Conservation (phyloP, 352 stramenopile species). For the Albugo laibachii region DNA sequence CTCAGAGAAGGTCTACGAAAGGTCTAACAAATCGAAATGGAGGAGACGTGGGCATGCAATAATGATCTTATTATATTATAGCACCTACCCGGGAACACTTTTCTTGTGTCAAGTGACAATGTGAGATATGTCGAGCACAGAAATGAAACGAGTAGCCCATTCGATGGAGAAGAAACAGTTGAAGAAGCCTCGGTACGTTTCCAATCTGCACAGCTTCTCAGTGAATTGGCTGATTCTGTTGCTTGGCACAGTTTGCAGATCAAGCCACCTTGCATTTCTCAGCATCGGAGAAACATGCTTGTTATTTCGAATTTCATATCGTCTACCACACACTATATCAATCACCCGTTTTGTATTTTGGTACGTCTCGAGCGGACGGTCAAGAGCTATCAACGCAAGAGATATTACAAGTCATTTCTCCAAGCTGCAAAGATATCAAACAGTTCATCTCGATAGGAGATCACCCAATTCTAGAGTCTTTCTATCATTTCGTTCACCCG, state of each 20-base stretch:
- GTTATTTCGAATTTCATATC: constrained; percentile 63
- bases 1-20: too few species aligned
- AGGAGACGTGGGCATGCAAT: too few species aligned
- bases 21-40: too few species aligned
- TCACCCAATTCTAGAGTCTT: constrained; percentile 39
- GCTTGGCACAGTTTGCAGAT: too few species aligned
- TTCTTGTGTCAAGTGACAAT: constrained; percentile 38
- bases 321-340: constrained; percentile 62
- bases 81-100: constrained; percentile 42
- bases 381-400: not conserved
- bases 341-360: constrained; percentile 57
- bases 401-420: not conserved
- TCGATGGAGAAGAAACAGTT: too few species aligned
- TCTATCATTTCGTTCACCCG: constrained; percentile 56
- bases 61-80: constrained; percentile 4
- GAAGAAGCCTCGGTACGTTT: too few species aligned
- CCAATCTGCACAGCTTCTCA: too few species aligned
- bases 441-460: constrained; percentile 39
- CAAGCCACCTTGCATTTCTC: not conserved
- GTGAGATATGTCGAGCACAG: not conserved
- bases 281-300: constrained; percentile 3
- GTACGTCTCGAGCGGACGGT: constrained; percentile 3
- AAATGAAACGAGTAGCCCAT: too few species aligned
- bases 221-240: too few species aligned
- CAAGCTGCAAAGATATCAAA: not conserved